Base-by-base conservation (phyloP, 768 basidiomycete species). In the Gloeophyllum trabeum region DNA sequence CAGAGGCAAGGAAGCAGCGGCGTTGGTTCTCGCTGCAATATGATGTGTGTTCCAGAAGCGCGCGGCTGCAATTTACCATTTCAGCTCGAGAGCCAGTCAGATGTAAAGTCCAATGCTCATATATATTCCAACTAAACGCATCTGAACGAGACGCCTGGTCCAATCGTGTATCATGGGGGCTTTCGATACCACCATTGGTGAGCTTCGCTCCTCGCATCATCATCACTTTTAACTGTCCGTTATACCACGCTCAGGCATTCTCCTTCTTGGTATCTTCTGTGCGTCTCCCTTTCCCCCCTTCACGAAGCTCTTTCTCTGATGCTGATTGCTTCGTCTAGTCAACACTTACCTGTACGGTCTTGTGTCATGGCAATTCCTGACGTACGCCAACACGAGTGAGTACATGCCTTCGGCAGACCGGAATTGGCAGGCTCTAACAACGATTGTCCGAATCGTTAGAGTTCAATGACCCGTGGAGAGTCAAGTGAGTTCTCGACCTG, bases 281-380 rank as follows among this genome's bases (percentile, higher is more conserved):
- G 28, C 16, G 28, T 32, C 10, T 32, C 16, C 16, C 28, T 10
- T 32, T 32, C 28, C 10, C 10, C 10, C 16, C 28, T 10, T 32
- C 10, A 32, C 16, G n/a, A n/a, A n/a, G n/a, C 16, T 32, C 28
- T 10, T 32, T 32, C 10, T 10, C 10, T 16, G 10, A 32, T 32
- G 16, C 28, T 32, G 28, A 32, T 32, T 32, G 10, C 10, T 32
- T 32, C 28, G 28, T 32, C 16, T 22, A 51, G 50, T 51, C 40
- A 51, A 51, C 26, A 51, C 50, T 1, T 51, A 40, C 43, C 47
- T 70, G 10, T 69, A 63, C 43, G 68, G 67, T 1, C 54, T 68
- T 10, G 67, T 69, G 46, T 56, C 57, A 1, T 66, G 61, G 50
- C 66, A 69, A 43, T 70, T 69, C 46, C 55, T 59, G 5, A 47